Evolutionary conservation across 306 rosid species (phyloP).

Genomic region (Fragaria ananassa): DNA sequence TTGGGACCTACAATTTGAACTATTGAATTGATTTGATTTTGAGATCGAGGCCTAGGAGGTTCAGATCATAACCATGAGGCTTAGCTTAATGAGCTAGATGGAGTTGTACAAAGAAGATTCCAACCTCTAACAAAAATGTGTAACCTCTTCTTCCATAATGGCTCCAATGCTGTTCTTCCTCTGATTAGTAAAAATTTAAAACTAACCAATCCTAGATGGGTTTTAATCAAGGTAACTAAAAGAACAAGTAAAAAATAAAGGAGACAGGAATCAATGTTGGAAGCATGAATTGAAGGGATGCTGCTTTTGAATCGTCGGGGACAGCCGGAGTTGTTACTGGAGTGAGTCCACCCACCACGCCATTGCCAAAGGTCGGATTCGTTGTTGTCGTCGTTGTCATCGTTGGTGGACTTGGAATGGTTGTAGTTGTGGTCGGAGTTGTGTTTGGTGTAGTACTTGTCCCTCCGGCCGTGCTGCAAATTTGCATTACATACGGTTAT

Average conservation of each 20-base stretch:
- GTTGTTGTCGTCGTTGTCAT: slow-evolving; percentile 40
- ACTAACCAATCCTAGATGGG: slow-evolving; percentile 15
- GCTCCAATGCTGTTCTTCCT: neutral
- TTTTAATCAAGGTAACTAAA: slow-evolving; percentile 21
- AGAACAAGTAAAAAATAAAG: slow-evolving; percentile 24
- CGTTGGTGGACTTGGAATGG: slow-evolving; percentile 33
- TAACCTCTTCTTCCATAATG: slow-evolving; percentile 32
- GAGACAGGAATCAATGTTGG: slow-evolving; percentile 17
- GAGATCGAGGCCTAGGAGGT: no score
- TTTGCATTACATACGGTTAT: slow-evolving; percentile 18
- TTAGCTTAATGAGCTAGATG: slow-evolving; percentile 13
- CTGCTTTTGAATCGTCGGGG: slow-evolving; percentile 37
- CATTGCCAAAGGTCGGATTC: slow-evolving; percentile 11
- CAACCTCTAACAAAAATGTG: slow-evolving; percentile 69
- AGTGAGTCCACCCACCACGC: slow-evolving; percentile 17
- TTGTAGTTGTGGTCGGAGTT: slow-evolving; percentile 28
- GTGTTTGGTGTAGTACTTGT: slow-evolving; percentile 40
- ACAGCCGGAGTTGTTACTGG: slow-evolving; percentile 28
- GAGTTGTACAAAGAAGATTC: slow-evolving; percentile 34
- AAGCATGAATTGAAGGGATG: neutral
- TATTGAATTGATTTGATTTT: neutral
- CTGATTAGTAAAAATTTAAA: neutral
- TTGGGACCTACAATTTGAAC: no score
- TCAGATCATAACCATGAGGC: neutral
- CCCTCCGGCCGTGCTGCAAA: slow-evolving; percentile 77